Conservation (phyloP, 169 alveolate genomes). For the Babesia sp. region DNA sequence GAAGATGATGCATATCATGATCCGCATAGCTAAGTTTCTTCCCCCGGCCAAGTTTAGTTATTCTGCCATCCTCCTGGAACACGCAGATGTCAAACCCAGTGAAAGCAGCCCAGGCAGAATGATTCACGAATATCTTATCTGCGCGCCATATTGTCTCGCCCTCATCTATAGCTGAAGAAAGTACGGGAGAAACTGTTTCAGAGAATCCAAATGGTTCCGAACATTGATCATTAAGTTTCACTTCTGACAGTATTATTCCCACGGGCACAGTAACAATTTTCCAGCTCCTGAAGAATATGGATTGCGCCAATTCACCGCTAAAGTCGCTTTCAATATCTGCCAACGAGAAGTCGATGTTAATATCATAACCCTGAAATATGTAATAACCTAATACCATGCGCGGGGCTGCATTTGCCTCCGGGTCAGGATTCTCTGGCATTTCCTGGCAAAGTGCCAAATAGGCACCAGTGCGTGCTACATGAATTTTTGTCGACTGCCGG, state of each 20-base stretch:
- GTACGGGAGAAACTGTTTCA: slow-evolving; percentile 11
- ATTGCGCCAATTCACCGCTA: slow-evolving; percentile 12
- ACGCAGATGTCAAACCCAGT: slow-evolving; percentile 33
- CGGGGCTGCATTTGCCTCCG: not conserved
- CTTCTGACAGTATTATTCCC: slow-evolving; percentile 26
- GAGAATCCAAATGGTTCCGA: slow-evolving; percentile 29
- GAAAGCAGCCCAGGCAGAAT: not conserved
- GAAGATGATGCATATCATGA: slow-evolving; percentile 47
- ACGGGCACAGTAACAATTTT: slow-evolving; percentile 15
- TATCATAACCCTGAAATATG: slow-evolving; percentile 32
- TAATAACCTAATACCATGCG: not conserved
- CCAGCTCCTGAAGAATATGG: slow-evolving; percentile 57
- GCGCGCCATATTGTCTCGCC: slow-evolving; percentile 35
- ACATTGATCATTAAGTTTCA: not conserved
- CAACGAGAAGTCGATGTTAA: slow-evolving; percentile 3
- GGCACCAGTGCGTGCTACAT: not conserved
- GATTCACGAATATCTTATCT: slow-evolving; percentile 12
- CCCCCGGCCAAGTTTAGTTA: slow-evolving; percentile 41
- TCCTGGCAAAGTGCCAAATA: slow-evolving; percentile 2
- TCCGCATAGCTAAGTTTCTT: slow-evolving; percentile 14
- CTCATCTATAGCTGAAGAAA: not conserved
- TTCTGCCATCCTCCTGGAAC: not conserved
- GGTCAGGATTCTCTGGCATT: not conserved
- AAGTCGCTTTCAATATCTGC: not conserved
- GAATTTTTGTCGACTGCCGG: not conserved